These are phyloP conservation scores for Lunularia cruciata DNA, from an alignment of 225 moss, liverwort and hornwort species.

Conservation along the genomic window DNA sequence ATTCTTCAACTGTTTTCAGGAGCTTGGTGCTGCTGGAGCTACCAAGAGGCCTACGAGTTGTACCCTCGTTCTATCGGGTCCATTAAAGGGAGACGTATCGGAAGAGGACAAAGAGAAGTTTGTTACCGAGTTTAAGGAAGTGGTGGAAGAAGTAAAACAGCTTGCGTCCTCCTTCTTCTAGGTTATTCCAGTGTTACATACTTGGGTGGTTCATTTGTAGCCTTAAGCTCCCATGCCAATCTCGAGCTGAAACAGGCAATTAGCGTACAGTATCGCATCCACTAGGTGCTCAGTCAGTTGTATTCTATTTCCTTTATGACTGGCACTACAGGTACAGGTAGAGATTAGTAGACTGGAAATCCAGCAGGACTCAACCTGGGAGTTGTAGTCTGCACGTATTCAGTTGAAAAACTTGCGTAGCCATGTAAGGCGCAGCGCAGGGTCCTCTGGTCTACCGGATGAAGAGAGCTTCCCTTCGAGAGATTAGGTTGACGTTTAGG, in stretches of 20 bases:
- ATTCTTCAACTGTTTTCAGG: constrained; percentile 40
- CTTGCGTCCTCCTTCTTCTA: constrained; percentile 44
- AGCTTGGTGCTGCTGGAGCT: constrained; percentile 87
- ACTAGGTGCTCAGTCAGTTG: not conserved
- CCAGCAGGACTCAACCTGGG: too few relatives aligned
- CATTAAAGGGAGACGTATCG: constrained; percentile 63
- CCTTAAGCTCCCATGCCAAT: not conserved
- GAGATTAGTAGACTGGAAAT: not conserved
- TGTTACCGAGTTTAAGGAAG: constrained; percentile 67
- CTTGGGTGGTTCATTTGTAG: not conserved
- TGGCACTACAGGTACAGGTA: not conserved
- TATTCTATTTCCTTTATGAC: not conserved
- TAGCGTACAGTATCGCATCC: not conserved
- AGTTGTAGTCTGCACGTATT: too few relatives aligned
- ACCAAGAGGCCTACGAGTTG: constrained; percentile 98
- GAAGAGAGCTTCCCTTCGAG: too few relatives aligned
- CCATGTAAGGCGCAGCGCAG: too few relatives aligned
- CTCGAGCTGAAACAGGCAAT: not conserved
- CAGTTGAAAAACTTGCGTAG: too few relatives aligned
- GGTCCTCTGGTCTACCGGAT: too few relatives aligned
- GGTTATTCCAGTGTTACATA: not conserved
- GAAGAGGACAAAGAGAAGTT: constrained; percentile 81
- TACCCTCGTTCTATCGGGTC: constrained; percentile 64
- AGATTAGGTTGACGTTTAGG: too few relatives aligned
- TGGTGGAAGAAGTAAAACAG: constrained; percentile 74